phyloP scores from a whole-genome alignment of 495 filamentous ascomycete genomes.

The Neurospora sp. region DNA sequence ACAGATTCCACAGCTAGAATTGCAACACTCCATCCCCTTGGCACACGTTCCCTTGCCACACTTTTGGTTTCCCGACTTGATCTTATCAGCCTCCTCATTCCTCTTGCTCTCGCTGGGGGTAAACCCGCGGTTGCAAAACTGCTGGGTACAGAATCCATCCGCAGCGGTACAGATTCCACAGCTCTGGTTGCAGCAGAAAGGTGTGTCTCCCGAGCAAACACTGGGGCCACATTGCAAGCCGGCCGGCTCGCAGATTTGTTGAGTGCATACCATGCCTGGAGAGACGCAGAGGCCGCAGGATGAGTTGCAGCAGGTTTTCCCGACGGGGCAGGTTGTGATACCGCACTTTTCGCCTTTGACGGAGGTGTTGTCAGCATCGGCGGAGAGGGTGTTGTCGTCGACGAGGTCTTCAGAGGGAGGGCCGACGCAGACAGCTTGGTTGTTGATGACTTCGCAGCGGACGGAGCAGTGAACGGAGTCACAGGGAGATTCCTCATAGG shows the following conservation, averaged over 20 bases:
- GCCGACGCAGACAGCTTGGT: background rate
- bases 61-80: background rate
- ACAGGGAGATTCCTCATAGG: background rate
- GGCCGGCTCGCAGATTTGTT: background rate
- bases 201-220: background rate
- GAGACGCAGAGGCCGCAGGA: constrained; percentile 10
- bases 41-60: constrained; percentile 11
- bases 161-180: constrained; percentile 14
- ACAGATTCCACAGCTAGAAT: constrained; percentile 14
- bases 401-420: background rate
- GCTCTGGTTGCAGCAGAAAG: background rate
- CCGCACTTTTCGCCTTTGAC: constrained; percentile 1
- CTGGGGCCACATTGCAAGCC: background rate
- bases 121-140: constrained; percentile 7
- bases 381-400: background rate
- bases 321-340: background rate
- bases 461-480: background rate
- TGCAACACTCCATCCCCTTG: constrained; percentile 11
- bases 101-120: background rate
- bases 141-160: constrained; percentile 9
- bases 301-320: constrained; percentile 4
- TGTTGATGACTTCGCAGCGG: background rate
- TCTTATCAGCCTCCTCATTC: background rate
- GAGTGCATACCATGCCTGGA: background rate
- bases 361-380: background rate